phyloP scores from a whole-genome alignment of 2,329 filamentous ascomycete species.

The Colletotrichum eremochloae region DNA sequence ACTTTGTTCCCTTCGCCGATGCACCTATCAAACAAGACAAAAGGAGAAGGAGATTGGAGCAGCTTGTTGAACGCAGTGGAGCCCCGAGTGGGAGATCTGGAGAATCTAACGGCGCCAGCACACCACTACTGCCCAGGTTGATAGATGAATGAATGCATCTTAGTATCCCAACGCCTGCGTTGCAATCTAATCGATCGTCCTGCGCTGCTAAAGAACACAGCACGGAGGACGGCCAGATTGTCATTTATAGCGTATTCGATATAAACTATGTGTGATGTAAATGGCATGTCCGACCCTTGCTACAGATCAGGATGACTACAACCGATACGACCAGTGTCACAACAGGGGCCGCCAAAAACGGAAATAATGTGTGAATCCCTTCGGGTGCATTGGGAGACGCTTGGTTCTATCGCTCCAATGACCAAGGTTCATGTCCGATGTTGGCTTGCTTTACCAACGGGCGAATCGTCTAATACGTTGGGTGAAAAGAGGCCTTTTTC shows the following conservation, averaged over 20 bases:
- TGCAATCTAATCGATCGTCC: not conserved
- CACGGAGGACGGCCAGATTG: too few relatives aligned
- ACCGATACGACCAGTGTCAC: not conserved
- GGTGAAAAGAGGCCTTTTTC: slow-evolving; percentile 7
- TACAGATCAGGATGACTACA: not conserved
- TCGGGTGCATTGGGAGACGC: slow-evolving; percentile 25
- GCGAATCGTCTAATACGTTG: slow-evolving; percentile 2
- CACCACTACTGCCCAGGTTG: not conserved
- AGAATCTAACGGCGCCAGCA: slow-evolving; percentile 6
- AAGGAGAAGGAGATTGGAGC: too few relatives aligned
- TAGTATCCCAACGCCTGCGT: not conserved
- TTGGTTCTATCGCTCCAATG: not conserved
- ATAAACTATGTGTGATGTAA: too few relatives aligned
- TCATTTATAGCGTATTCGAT: not conserved
- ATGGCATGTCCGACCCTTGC: not conserved
- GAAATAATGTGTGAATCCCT: slow-evolving; percentile 9
- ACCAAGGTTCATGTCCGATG: not conserved
- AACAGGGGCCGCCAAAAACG: not conserved
- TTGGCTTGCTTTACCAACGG: not conserved
- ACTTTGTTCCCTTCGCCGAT: slow-evolving; percentile 5
- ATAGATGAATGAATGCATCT: not conserved
- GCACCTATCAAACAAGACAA: not conserved
- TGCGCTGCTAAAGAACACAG: not conserved
- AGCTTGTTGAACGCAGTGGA: not conserved
- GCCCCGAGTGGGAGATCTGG: slow-evolving; percentile 6